These are phyloP conservation scores for Floccularia luteovirens DNA, from an alignment of 768 basidiomycete species.

Conservation along the genomic window DNA sequence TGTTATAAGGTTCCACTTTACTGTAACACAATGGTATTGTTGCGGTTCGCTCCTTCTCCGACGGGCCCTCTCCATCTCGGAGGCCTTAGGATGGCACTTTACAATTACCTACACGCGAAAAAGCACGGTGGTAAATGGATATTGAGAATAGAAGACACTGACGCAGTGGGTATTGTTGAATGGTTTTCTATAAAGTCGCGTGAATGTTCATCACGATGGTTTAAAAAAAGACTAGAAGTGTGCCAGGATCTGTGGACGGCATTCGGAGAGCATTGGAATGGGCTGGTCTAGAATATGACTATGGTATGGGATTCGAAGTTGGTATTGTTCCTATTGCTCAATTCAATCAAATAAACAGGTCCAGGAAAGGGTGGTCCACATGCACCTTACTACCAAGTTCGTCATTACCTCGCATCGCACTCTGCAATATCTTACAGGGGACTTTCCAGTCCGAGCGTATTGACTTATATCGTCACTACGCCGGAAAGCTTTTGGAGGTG, in stretches of 20 bases:
- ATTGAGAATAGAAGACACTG: conserved; percentile 92
- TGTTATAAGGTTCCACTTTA: too few relatives aligned
- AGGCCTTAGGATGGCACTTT: conserved; percentile 88
- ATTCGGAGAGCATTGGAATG: conserved; percentile 74
- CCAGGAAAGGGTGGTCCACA: conserved; percentile 71
- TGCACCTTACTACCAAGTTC: conserved; percentile 84
- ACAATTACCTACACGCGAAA: conserved; percentile 82
- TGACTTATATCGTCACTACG: conserved; percentile 74
- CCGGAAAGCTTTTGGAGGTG: conserved; percentile 73
- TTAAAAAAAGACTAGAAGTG: conserved; percentile 56
- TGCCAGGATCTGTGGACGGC: conserved; percentile 79
- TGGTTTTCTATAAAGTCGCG: background rate
- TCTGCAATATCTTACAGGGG: conserved; percentile 6
- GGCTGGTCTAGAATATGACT: conserved; percentile 90
- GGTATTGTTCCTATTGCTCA: background rate
- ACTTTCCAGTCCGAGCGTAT: conserved; percentile 77
- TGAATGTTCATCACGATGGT: background rate
- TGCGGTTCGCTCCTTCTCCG: conserved; percentile 96
- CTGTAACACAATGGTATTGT: conserved; percentile 47
- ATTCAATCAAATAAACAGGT: conserved; percentile 34
- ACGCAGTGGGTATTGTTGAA: conserved; percentile 52
- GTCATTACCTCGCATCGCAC: background rate
- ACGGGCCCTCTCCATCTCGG: conserved; percentile 94
- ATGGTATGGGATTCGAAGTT: conserved; percentile 46
- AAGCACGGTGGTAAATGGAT: conserved; percentile 87